These are phyloP conservation scores for Stachybotrys echinatus DNA, from an alignment of 2,329 filamentous ascomycete genomes.

Conservation along the genomic window DNA sequence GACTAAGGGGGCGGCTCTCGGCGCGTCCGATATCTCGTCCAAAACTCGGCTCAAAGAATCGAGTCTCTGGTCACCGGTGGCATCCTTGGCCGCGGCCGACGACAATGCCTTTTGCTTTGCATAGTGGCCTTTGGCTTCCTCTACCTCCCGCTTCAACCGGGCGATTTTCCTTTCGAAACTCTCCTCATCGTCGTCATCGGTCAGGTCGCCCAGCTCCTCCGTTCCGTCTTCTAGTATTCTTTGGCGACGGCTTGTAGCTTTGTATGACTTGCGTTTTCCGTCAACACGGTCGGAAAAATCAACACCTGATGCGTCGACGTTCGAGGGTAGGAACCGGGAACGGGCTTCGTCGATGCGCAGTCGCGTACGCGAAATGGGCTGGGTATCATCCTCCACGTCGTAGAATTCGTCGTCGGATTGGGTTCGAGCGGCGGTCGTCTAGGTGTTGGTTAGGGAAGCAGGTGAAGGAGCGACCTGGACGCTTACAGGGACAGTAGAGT, in stretches of 20 bases:
- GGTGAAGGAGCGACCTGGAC: not conserved
- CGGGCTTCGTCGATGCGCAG: conserved; percentile 77
- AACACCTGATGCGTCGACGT: conserved; percentile 70
- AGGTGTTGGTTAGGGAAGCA: conserved; percentile 3
- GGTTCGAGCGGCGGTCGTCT: conserved; percentile 52
- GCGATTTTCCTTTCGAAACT: conserved; percentile 74
- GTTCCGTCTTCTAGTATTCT: conserved; percentile 58
- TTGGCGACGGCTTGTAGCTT: conserved; percentile 63
- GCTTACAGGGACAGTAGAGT: conserved; percentile 74
- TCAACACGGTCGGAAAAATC: conserved; percentile 89
- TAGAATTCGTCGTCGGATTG: conserved; percentile 59
- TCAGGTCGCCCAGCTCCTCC: conserved; percentile 67
- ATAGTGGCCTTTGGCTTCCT: conserved; percentile 63
- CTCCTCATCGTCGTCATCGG: conserved; percentile 69
- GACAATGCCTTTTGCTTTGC: conserved; percentile 46
- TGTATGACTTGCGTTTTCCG: conserved; percentile 79
- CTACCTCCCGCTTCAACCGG: conserved; percentile 75
- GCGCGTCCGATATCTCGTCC: conserved; percentile 52
- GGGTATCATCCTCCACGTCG: conserved; percentile 56
- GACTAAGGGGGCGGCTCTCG: conserved; percentile 8
- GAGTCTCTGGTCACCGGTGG: conserved; percentile 36
- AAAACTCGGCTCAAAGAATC: conserved; percentile 66
- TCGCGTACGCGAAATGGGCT: conserved; percentile 69
- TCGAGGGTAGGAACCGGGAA: conserved; percentile 68
- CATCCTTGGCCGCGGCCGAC: conserved; percentile 43